Percentiles rank a stretch among this genome's conserved stretches.
Evolutionary conservation across 2,329 filamentous ascomycete species (phyloP).

Genomic region (Aspergillus uvarum): DNA sequence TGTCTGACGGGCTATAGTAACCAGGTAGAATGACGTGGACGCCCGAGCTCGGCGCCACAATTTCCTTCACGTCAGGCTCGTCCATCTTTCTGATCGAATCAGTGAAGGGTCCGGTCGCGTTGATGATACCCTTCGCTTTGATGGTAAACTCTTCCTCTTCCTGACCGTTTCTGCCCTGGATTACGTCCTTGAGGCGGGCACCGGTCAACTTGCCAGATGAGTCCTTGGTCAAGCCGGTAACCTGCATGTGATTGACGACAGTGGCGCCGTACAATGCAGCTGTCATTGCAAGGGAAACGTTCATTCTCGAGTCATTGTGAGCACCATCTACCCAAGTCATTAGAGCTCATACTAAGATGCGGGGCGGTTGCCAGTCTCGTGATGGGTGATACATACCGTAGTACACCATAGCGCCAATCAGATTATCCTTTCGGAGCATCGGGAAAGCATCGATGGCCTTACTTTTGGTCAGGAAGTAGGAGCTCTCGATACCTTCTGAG

Average conservation of each 20-base stretch:
- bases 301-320: conserved; percentile 92
- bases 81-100: conserved; percentile 86
- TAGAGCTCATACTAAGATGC: conserved; percentile 9
- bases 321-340: conserved; percentile 63
- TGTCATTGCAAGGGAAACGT: conserved; percentile 83
- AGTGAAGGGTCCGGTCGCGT: conserved; percentile 84
- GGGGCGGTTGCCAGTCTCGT: not conserved
- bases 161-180: conserved; percentile 65
- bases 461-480: conserved; percentile 82
- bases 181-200: conserved; percentile 69
- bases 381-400: conserved; percentile 56
- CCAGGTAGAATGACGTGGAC: conserved; percentile 85
- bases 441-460: conserved; percentile 85
- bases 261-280: conserved; percentile 83
- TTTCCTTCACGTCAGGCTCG: conserved; percentile 68
- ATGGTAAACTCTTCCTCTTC: conserved; percentile 65
- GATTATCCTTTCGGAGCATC: conserved; percentile 77
- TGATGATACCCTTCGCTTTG: conserved; percentile 77
- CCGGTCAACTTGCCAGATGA: conserved; percentile 70
- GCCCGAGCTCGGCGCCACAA: conserved; percentile 81
- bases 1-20: conserved; percentile 80
- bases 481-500: conserved; percentile 82
- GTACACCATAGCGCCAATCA: conserved; percentile 82
- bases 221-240: conserved; percentile 74
- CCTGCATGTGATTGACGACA: conserved; percentile 79